phyloP scores from a whole-genome alignment of 345 rosid species.

The Theobroma cacao region DNA sequence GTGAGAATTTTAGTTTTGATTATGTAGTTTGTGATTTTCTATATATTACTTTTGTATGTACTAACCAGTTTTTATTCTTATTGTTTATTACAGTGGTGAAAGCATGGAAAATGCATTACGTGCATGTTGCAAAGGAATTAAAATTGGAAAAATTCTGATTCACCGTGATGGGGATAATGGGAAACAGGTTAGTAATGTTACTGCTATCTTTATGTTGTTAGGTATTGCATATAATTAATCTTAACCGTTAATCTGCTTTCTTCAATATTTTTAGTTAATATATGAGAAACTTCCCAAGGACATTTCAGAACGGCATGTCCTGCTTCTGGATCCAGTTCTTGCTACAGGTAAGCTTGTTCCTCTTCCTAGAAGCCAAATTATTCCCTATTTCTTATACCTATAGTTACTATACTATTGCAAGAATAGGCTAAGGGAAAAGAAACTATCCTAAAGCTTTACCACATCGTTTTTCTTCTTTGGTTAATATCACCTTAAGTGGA shows the following conservation, averaged over 20 bases:
- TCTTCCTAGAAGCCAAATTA: not conserved
- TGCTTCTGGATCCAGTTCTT: conserved; percentile 94
- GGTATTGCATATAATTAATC: not conserved
- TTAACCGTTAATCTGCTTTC: conserved; percentile 5
- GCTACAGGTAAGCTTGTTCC: conserved; percentile 63
- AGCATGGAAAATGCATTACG: conserved; percentile 99
- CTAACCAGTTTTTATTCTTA: conserved; percentile 11
- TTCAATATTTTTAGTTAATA: conserved; percentile 59
- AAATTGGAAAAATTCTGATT: conserved; percentile 94
- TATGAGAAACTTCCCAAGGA: conserved; percentile 98
- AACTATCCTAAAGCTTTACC: not conserved
- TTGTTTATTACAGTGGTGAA: conserved; percentile 65
- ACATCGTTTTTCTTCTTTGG: not conserved
- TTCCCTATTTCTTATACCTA: conserved; percentile 2
- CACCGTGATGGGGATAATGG: conserved; percentile 99
- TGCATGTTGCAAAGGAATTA: conserved; percentile 97
- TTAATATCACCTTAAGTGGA: not conserved
- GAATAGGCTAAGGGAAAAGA: conserved; percentile 4
- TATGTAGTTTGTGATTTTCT: not conserved
- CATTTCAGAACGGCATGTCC: conserved; percentile 92
- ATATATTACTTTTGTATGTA: not conserved
- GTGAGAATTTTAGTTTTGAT: not conserved
- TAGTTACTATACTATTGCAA: not conserved
- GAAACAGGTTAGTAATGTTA: conserved; percentile 53
- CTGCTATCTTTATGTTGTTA: not conserved